Evolutionary conservation across 2,329 filamentous ascomycete genomes (phyloP).

Genomic region (Curvularia spicifera): DNA sequence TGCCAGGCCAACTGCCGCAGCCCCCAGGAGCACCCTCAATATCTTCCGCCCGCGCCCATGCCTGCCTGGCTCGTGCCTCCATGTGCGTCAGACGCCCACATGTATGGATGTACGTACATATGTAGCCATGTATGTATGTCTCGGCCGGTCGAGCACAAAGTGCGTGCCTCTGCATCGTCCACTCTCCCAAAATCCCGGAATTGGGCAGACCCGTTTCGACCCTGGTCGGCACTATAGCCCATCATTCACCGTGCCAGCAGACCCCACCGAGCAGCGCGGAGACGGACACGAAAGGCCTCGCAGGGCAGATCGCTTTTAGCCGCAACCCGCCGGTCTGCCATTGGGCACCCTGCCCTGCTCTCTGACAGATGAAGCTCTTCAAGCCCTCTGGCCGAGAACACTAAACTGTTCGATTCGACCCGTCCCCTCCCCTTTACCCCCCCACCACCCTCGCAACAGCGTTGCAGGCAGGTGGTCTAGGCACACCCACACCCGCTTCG

Average conservation of each 20-base stretch:
- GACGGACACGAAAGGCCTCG: slow-evolving; percentile 22
- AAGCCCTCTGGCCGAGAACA: background rate
- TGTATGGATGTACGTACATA: slow-evolving; percentile 4
- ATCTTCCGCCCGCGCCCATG: background rate
- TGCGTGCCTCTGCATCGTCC: slow-evolving; percentile 28
- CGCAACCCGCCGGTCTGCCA: slow-evolving; percentile 13
- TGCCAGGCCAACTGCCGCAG: background rate
- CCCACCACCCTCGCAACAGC: slow-evolving; percentile 14
- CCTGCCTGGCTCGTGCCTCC: slow-evolving; percentile 11
- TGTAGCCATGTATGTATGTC: slow-evolving; percentile 14
- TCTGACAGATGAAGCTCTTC: slow-evolving; percentile 20
- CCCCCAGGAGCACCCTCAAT: background rate
- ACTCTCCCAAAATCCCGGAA: slow-evolving; percentile 38
- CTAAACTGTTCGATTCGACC: slow-evolving; percentile 22
- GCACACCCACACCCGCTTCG: background rate
- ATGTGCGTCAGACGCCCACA: slow-evolving; percentile 24
- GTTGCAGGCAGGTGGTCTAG: slow-evolving; percentile 7
- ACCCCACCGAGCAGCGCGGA: slow-evolving; percentile 18
- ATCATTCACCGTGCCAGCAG: slow-evolving; percentile 8
- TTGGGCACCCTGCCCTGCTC: slow-evolving; percentile 15
- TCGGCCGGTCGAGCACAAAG: background rate
- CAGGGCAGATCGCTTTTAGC: slow-evolving; percentile 28
- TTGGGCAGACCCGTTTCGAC: slow-evolving; percentile 27
- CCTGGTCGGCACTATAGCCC: slow-evolving; percentile 5
- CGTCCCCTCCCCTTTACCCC: slow-evolving; percentile 8